These are phyloP conservation scores for Ricinus communis DNA, from an alignment of 345 rosid genomes.

Conservation along the genomic window DNA sequence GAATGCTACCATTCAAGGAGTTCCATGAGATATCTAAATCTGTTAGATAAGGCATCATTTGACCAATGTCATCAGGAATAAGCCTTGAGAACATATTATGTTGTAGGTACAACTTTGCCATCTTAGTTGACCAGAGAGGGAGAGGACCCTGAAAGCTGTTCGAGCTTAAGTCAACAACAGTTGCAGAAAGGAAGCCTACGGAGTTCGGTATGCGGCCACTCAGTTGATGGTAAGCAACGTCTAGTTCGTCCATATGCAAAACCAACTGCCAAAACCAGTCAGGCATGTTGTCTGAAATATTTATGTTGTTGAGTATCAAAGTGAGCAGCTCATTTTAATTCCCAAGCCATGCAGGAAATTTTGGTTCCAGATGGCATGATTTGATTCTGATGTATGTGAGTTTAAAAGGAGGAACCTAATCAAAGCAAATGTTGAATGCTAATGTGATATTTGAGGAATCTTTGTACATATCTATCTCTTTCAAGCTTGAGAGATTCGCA, in stretches of 20 bases:
- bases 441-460: not conserved
- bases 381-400: constrained; percentile 4
- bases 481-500: constrained; percentile 5
- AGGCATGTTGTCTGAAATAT: constrained; percentile 13
- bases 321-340: constrained; percentile 2
- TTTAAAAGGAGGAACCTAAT: constrained; percentile 18
- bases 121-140: constrained; percentile 47
- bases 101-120: constrained; percentile 34
- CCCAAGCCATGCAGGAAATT: constrained; percentile 20
- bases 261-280: constrained; percentile 13
- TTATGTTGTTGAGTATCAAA: not conserved
- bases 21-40: constrained; percentile 22
- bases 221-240: constrained; percentile 1
- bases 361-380: constrained; percentile 2
- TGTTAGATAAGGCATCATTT: not conserved
- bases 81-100: constrained; percentile 47
- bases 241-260: not conserved
- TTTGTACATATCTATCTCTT: not conserved
- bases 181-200: not conserved
- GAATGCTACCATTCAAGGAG: constrained; percentile 25
- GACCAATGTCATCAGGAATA: not conserved
- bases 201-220: constrained; percentile 12
- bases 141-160: constrained; percentile 15
- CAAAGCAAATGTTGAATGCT: not conserved
- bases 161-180: constrained; percentile 25